Evolutionary conservation across 768 basidiomycete genomes (phyloP).

Genomic region (Floccularia luteovirens): DNA sequence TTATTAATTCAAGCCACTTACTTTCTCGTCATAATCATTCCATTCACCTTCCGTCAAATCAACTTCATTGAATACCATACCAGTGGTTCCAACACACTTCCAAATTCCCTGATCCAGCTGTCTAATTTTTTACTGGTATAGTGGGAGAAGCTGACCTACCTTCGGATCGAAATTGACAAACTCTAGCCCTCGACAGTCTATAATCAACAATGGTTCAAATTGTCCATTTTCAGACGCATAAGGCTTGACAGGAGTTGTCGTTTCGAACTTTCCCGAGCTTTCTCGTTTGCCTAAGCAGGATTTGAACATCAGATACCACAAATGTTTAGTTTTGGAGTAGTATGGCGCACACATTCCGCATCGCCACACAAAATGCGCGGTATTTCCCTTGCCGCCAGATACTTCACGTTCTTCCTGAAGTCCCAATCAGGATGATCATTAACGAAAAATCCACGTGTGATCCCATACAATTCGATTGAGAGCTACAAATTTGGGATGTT

Average conservation of each 20-base stretch:
- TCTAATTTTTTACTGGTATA: neutral
- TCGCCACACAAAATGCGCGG: constrained; percentile 77
- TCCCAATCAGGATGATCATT: neutral
- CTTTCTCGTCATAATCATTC: constrained; percentile 93
- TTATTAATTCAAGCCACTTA: constrained; percentile 14
- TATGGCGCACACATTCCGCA: constrained; percentile 50
- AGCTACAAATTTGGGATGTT: constrained; percentile 63
- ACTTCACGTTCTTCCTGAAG: constrained; percentile 60
- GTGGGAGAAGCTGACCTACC: constrained; percentile 28
- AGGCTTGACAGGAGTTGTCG: constrained; percentile 34
- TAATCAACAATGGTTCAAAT: constrained; percentile 54
- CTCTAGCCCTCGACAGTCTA: constrained; percentile 87
- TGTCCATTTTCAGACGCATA: constrained; percentile 58
- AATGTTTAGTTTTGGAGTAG: constrained; percentile 1
- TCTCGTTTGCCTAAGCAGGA: constrained; percentile 55
- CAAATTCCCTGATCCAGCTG: constrained; percentile 53
- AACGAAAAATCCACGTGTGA: constrained; percentile 1
- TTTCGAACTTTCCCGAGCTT: constrained; percentile 74
- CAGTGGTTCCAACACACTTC: constrained; percentile 61
- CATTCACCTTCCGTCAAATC: constrained; percentile 64
- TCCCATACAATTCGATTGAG: constrained; percentile 58
- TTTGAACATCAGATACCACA: neutral
- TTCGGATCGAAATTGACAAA: constrained; percentile 70
- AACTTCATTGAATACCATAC: constrained; percentile 56
- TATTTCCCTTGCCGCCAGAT: constrained; percentile 58